A percentile compares a stretch with the other conserved stretches of the same genome.
These are phyloP conservation scores for Puccinia triticina DNA, from an alignment of 1,284 basidiomycete species.

Conservation along the genomic window DNA sequence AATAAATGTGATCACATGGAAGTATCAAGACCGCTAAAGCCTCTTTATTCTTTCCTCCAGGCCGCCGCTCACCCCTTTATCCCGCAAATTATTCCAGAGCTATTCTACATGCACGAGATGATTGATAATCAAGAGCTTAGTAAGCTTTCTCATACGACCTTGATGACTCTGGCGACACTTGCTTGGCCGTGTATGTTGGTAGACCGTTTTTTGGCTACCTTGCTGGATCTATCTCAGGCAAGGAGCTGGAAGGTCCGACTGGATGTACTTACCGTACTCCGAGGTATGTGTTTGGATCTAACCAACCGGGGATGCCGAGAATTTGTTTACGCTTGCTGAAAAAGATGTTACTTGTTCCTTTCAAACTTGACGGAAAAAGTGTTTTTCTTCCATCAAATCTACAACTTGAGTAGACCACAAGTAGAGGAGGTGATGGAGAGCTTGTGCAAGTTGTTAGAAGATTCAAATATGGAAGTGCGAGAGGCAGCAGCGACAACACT, in stretches of 20 bases:
- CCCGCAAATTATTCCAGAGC: conserved; percentile 57
- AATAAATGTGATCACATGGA: not conserved
- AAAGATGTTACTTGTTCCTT: conserved; percentile 66
- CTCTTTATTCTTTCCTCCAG: conserved; percentile 5
- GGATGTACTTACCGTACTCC: conserved; percentile 64
- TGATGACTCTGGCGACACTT: conserved; percentile 62
- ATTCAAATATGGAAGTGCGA: conserved; percentile 90
- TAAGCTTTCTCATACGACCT: conserved; percentile 60
- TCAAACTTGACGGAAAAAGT: conserved; percentile 77
- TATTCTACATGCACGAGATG: conserved; percentile 62
- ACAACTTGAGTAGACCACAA: conserved; percentile 54
- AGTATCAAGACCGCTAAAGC: not conserved
- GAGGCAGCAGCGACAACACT: conserved; percentile 89
- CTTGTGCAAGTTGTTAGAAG: conserved; percentile 77
- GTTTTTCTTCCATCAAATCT: conserved; percentile 82
- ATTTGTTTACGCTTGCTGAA: conserved; percentile 53
- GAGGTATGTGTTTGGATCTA: conserved; percentile 75
- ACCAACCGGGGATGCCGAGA: too few relatives aligned
- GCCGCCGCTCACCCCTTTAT: conserved; percentile 57
- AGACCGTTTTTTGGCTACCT: conserved; percentile 61
- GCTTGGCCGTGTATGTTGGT: conserved; percentile 63
- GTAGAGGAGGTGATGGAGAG: conserved; percentile 57
- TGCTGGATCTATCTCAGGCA: conserved; percentile 62
- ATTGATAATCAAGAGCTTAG: conserved; percentile 62
- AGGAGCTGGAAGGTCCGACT: conserved; percentile 63